Base-by-base conservation (phyloP, 2,329 filamentous ascomycete genomes). In the Pseudogymnoascus destructans region DNA sequence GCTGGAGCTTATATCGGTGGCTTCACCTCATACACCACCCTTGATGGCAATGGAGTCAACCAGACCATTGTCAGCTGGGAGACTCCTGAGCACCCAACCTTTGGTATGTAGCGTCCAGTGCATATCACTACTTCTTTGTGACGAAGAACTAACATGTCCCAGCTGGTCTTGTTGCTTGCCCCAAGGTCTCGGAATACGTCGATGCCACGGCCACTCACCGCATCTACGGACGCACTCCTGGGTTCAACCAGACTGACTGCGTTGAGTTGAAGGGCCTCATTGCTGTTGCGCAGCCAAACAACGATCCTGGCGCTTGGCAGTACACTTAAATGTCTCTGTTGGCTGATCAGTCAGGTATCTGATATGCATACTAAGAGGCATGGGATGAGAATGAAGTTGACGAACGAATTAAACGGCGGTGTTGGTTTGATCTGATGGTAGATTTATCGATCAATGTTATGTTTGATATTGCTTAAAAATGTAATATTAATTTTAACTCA, bases 1-100 rank as follows among this genome's bases (percentile, higher is more conserved):
- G 61, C 69, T 0, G 81, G 79, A 8, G 76, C 79, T 6, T 68
- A 75, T 35, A 57, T 70, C 13, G 76, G 75, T 1, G 76, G 77
- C 23, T 83, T 84, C 70, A 66, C 60, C 30, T 63, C 65, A 0
- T 66, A 67, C 33, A 67, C 65, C 0, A 46, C 70, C 8, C 46
- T 59, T 11, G 46, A 40, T 42, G 35, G n/a, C 21, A 33, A 55
- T 3, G 54, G 54, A n/a, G 33, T 21, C 30, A 55, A 55, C 30
- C 27, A 33, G 54, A 33, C 33, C 17, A 55, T 55, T 15, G 10
- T 56, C 27, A 55, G 13, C 54, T 55, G 54, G 54, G 33, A 55
- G 30, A 55, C 54, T 5, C 54, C 54, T 5, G 54, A 3, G 5
- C 5, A 55, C 33, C 30, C 54, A 33, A 30, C 25, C 13, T 55